A percentile compares a stretch with the other conserved stretches of the same genome.
Evolutionary conservation across 75 land plant genomes (phyloP).

Genomic region (Picea glauca): DNA sequence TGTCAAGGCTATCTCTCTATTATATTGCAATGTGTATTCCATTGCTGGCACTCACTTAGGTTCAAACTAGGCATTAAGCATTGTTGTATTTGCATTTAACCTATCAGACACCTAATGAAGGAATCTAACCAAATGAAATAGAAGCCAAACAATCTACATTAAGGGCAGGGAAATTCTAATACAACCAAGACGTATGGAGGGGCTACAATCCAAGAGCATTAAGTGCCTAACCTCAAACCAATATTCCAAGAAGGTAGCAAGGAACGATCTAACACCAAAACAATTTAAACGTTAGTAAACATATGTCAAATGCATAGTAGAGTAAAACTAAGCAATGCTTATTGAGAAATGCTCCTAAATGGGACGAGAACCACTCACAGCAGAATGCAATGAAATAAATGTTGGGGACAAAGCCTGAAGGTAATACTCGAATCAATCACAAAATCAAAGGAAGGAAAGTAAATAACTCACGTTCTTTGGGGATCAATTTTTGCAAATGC

Average conservation of each 20-base stretch:
- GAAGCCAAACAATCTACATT: not conserved
- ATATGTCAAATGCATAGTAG: not conserved
- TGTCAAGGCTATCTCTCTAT: not conserved
- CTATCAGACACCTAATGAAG: not conserved
- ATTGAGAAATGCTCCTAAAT: not conserved
- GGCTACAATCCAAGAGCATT: constrained; percentile 4
- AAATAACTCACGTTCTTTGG: constrained; percentile 47
- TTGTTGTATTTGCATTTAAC: not conserved
- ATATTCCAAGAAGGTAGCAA: not conserved
- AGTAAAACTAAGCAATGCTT: not conserved
- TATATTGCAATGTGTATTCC: not conserved
- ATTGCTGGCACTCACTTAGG: not conserved
- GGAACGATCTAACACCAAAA: not conserved
- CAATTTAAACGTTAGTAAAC: not conserved
- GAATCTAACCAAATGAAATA: not conserved
- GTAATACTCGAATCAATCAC: not conserved
- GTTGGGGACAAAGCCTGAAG: not conserved
- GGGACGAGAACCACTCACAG: not conserved
- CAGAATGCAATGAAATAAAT: constrained; percentile 1
- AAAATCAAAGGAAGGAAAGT: not conserved
- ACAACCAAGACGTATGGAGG: not conserved
- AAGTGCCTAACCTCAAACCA: not conserved
- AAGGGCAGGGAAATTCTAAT: not conserved
- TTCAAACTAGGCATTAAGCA: not conserved
- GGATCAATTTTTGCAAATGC: constrained; percentile 98